A percentile compares a stretch with the other conserved stretches of the same genome.
phyloP scores from a whole-genome alignment of 2,329 filamentous ascomycete species.

The Penicillium sp. region DNA sequence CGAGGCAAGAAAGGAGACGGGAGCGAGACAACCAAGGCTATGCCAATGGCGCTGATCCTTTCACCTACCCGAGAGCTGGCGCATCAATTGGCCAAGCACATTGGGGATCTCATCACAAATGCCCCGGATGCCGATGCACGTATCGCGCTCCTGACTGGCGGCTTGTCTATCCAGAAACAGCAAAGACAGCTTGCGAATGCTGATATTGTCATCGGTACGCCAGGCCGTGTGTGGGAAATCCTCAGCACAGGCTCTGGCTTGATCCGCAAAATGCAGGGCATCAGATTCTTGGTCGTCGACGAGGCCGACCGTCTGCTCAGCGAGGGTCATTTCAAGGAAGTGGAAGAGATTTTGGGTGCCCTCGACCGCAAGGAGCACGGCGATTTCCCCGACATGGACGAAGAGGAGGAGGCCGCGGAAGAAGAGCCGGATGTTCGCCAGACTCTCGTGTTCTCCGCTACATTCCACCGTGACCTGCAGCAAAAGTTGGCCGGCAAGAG shows the following conservation, averaged over 20 bases:
- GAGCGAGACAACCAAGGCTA: constrained; percentile 42
- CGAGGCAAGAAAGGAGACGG: constrained; percentile 39
- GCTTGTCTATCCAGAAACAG: constrained; percentile 92
- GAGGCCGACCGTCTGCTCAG: constrained; percentile 91
- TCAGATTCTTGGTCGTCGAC: constrained; percentile 85
- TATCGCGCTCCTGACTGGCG: constrained; percentile 88
- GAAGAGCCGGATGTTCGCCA: constrained; percentile 61
- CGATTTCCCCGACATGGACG: constrained; percentile 31
- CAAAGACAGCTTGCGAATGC: constrained; percentile 79
- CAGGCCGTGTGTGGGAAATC: constrained; percentile 92
- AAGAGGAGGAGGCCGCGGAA: constrained; percentile 43
- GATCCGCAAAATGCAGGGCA: constrained; percentile 68
- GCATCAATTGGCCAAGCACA: constrained; percentile 83
- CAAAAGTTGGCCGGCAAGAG: constrained; percentile 84
- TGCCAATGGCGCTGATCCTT: constrained; percentile 75
- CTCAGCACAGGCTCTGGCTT: constrained; percentile 73
- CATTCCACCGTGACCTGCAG: constrained; percentile 87
- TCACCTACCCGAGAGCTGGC: constrained; percentile 92
- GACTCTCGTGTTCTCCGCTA: constrained; percentile 94
- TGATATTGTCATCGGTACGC: constrained; percentile 91
- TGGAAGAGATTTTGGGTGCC: constrained; percentile 80
- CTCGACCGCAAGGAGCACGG: constrained; percentile 66
- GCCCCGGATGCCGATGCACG: constrained; percentile 61
- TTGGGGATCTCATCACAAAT: constrained; percentile 71
- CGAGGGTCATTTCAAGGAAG: constrained; percentile 93